Base-by-base conservation (phyloP, 1,284 basidiomycete genomes). In the Microbotryomycetes sp. region DNA sequence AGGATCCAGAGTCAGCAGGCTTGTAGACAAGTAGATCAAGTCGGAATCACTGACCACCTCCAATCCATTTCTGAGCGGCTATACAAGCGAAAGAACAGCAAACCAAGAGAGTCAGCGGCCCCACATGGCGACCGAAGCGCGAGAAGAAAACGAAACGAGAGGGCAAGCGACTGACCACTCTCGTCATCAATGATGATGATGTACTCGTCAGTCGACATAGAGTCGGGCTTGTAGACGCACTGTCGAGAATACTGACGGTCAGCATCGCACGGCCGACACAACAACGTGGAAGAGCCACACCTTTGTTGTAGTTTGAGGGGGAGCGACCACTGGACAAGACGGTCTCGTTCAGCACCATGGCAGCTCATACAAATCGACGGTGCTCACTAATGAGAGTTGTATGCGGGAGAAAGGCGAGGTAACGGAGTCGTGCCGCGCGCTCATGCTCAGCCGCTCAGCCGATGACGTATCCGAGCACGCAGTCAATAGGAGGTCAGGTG, bases 121-220 rank as follows among this genome's bases (percentile, higher is more conserved):
- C 19, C 45, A 23, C 29, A 31, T 22, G 23, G 23, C 19, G 23
- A 31, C 23, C 15, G 29, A 23, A 19, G n/a, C 28, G 22, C 32
- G 42, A 47, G 25, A 31, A 16, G 7, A 7, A 9, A 4, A n/a
- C 53, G 19, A 42, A n/a, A n/a, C n/a, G n/a, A n/a, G n/a, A n/a
- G n/a, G n/a, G n/a, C n/a, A 12, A 14, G 22, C 19, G 42, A 51
- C 66, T 50, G 36, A 66, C 69, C 54, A n/a, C 70, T 70, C 12
- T 69, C 71, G 54, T 69, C 72, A 56, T 73, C 72, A 55, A 77
- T 70, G 58, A 77, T 70, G 51, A 77, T 65, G 67, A 76, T 73
- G 66, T 64, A 77, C 58, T 76, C 73, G 66, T 77, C 75, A 31
- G 74, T 74, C 45, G 71, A 72, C 63, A 70, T 65, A 50, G 74